Base-by-base conservation (phyloP, 2,329 filamentous ascomycete genomes). In the Daldinia sp. region DNA sequence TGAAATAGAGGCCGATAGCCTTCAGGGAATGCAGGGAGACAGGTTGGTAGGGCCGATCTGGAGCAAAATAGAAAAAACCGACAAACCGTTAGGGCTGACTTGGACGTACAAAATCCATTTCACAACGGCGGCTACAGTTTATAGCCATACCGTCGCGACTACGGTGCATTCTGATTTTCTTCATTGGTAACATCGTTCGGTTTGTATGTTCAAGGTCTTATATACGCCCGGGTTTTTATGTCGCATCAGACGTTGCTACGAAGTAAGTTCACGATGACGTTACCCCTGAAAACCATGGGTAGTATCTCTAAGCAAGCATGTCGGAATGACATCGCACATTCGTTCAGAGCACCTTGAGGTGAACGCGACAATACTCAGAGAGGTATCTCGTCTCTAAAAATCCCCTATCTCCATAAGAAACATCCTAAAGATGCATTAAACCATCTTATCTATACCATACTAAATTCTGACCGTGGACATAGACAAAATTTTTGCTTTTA, bases 21-120 rank as follows among this genome's bases (percentile, higher is more conserved):
- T 65, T 60, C 53, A 62, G 41, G 7, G 57, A 68, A 62, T 63
- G 62, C 39, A 66, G 63, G 68, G 54, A 63, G 46, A 37, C 54
- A 41, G 50, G 30, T 63, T 30, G 55, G 41, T 63, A 63, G 39
- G 54, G 50, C 42, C 33, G 62, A 68, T 68, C 61, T 62, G 23
- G 57, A 51, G 55, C 48, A 39, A 23, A 58, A 37, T 53, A 57
- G 33, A 44, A 28, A 44, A 60, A 30, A 2, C 46, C 33, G 46
- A 39, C 51, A 51, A 61, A 58, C 57, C 20, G 44, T 56, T 68
- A 68, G 60, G 68, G 68, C 51, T 54, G 51, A 54, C 30, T 54
- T 30, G n/a, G 30, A 37, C 33, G 51, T 54, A 12, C 18, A 39
- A 35, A 37, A 23, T 35, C 30, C 51, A 37, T 37, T 54, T 54